Percentiles rank a stretch among this genome's conserved stretches.
Conservation (phyloP, 1,284 basidiomycete species). For the Pseudozyma sp. region DNA sequence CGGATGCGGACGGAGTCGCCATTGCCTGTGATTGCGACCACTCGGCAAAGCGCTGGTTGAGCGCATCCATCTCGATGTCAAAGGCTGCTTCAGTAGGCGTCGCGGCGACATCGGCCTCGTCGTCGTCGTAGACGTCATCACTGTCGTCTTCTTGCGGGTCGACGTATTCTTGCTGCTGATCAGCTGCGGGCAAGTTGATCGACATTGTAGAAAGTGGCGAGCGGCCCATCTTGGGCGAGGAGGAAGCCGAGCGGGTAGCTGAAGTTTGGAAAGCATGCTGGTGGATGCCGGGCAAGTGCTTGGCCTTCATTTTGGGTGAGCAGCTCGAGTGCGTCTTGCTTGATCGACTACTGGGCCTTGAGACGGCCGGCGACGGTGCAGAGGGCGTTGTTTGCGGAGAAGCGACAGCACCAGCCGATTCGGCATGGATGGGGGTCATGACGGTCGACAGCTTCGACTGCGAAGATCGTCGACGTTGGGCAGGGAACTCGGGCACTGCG, state of each 20-base stretch:
- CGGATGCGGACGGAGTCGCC: constrained; percentile 1
- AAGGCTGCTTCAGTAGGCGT: constrained; percentile 19
- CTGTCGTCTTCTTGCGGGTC: neutral
- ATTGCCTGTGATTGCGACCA: constrained; percentile 25
- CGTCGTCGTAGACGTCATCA: constrained; percentile 1
- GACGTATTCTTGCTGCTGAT: constrained; percentile 22
- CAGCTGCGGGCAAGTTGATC: constrained; percentile 33
- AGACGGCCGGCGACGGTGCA: constrained; percentile 2
- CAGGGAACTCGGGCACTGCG: constrained; percentile 11
- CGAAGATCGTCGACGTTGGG: constrained; percentile 18
- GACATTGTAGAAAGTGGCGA: constrained; percentile 39
- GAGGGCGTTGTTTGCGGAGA: constrained; percentile 3
- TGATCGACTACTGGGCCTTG: constrained; percentile 19
- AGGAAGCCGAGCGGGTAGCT: constrained; percentile 25
- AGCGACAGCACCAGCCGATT: neutral
- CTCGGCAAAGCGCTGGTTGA: constrained; percentile 43
- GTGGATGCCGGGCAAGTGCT: constrained; percentile 37
- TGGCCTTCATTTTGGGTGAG: constrained; percentile 42
- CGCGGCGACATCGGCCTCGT: constrained; percentile 5
- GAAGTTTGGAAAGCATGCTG: constrained; percentile 24
- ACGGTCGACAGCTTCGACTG: constrained; percentile 32
- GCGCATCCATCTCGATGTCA: constrained; percentile 46
- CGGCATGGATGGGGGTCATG: constrained; percentile 14
- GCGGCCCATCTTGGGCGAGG: constrained; percentile 35
- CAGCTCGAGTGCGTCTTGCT: constrained; percentile 39